phyloP scores from a whole-genome alignment of 345 rosid genomes.

The Acer saccharum region DNA sequence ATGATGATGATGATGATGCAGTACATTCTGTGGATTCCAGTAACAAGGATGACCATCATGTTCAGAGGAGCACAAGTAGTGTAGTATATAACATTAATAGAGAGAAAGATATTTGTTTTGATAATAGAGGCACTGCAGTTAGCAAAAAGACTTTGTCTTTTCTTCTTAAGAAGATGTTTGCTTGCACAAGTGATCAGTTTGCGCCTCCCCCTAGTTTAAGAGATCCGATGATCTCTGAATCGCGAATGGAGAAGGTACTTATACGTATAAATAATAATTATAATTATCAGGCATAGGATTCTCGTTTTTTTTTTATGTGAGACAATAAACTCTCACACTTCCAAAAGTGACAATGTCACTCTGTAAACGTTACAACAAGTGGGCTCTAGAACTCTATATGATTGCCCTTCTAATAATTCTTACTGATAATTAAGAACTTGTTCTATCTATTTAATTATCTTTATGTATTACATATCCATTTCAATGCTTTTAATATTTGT shows the following conservation, averaged over 20 bases:
- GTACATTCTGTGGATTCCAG: constrained; percentile 13
- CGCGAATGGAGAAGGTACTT: constrained; percentile 70
- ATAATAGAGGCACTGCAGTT: constrained; percentile 25
- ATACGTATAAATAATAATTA: background rate
- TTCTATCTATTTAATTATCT: background rate
- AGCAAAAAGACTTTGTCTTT: constrained; percentile 56
- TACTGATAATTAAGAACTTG: too few relatives aligned
- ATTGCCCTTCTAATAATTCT: too few relatives aligned
- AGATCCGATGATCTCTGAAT: constrained; percentile 54
- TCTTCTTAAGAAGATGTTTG: constrained; percentile 68
- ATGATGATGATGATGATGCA: background rate
- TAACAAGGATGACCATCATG: constrained; percentile 8
- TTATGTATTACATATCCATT: background rate
- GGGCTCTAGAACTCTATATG: too few relatives aligned
- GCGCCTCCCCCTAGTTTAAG: constrained; percentile 48
- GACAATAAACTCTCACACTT: too few relatives aligned
- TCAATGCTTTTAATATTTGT: background rate
- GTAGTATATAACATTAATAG: constrained; percentile 10
- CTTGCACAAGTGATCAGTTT: constrained; percentile 56
- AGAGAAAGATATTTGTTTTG: constrained; percentile 32
- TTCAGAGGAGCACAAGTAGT: constrained; percentile 10
- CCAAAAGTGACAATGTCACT: too few relatives aligned
- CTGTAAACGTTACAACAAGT: too few relatives aligned
- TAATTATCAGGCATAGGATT: background rate
- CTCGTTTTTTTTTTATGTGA: too few relatives aligned